Conservation (phyloP, 2,329 filamentous ascomycete species). For the Aspergillus sp. region DNA sequence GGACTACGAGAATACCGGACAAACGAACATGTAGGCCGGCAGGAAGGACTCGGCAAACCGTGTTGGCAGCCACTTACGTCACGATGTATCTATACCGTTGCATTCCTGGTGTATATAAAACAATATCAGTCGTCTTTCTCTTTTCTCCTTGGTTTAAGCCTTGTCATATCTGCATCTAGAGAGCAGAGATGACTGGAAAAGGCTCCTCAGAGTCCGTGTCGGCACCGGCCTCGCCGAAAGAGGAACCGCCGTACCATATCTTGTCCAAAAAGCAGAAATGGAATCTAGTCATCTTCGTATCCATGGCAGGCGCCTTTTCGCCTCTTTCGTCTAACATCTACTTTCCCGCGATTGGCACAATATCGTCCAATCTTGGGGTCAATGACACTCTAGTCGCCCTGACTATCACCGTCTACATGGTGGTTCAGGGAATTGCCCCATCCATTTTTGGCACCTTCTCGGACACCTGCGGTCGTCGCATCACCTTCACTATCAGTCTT, state of each 20-base stretch:
- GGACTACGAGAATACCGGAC: not conserved
- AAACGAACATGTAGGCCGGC: not conserved
- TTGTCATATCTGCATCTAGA: not conserved
- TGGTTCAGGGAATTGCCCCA: conserved; percentile 52
- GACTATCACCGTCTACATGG: conserved; percentile 46
- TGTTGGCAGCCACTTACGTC: not conserved
- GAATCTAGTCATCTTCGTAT: conserved; percentile 35
- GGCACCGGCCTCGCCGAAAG: not conserved
- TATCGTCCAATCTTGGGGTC: conserved; percentile 24
- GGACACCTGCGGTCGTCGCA: conserved; percentile 46
- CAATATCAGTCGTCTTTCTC: not conserved
- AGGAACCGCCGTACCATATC: conserved; percentile 26
- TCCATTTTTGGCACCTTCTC: conserved; percentile 50
- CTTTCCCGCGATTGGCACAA: conserved; percentile 39
- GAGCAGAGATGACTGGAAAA: not conserved
- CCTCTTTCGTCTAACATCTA: conserved; percentile 48
- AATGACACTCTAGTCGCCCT: conserved; percentile 29
- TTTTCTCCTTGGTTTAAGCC: not conserved
- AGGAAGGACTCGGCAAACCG: not conserved
- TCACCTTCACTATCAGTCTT: conserved; percentile 47
- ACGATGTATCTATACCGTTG: not conserved
- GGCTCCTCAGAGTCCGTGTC: not conserved
- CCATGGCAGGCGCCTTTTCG: conserved; percentile 24
- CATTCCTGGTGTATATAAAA: not conserved
- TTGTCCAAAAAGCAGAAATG: conserved; percentile 34